Evolutionary conservation across 2,329 filamentous ascomycete species (phyloP).

Genomic region (Epicoccum sorghinum): DNA sequence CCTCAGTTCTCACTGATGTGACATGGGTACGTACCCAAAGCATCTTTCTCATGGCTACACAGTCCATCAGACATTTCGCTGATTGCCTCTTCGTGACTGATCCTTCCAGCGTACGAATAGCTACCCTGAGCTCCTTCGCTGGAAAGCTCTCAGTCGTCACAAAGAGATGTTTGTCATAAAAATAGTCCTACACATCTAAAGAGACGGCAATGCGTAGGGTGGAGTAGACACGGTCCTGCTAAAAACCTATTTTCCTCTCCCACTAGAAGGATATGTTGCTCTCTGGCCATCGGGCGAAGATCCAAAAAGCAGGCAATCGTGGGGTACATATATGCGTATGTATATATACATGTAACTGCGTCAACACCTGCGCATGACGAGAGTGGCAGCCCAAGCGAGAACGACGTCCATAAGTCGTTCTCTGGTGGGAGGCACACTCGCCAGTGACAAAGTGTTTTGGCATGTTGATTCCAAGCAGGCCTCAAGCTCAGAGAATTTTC

Average conservation of each 20-base stretch:
- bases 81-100: too few species aligned
- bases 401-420: too few species aligned
- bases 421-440: too few species aligned
- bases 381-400: too few species aligned
- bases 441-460: too few species aligned
- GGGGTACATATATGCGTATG: conserved; percentile 27
- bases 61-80: too few species aligned
- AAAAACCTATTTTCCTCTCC: conserved; percentile 58
- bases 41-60: too few species aligned
- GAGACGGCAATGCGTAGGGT: conserved; percentile 53
- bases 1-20: too few species aligned
- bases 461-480: neutral
- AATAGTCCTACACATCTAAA: conserved; percentile 55
- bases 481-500: neutral
- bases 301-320: conserved; percentile 59
- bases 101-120: too few species aligned
- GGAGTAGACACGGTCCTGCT: conserved; percentile 61
- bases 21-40: too few species aligned
- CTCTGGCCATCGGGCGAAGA: conserved; percentile 52
- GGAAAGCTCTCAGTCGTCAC: neutral
- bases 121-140: too few species aligned
- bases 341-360: neutral
- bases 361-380: neutral
- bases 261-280: conserved; percentile 59
- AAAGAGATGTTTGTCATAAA: conserved; percentile 53